Evolutionary conservation across 2,329 filamentous ascomycete genomes (phyloP).

Genomic region (Paecilomyces sp.): DNA sequence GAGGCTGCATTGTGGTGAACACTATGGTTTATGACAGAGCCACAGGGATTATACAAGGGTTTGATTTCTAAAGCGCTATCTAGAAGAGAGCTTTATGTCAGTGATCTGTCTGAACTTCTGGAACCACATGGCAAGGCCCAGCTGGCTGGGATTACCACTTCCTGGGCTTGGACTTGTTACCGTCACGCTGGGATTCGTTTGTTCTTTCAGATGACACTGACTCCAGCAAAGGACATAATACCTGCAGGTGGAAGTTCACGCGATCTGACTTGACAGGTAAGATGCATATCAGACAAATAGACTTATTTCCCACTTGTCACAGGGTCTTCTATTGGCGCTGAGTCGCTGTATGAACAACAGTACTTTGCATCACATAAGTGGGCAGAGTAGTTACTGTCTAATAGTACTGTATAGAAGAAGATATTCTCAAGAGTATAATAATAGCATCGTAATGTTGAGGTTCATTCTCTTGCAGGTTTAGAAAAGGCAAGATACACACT

Average conservation of each 20-base stretch:
- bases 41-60: neutral
- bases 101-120: neutral
- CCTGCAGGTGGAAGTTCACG: neutral
- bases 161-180: neutral
- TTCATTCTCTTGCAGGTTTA: neutral
- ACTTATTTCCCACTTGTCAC: neutral
- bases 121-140: neutral
- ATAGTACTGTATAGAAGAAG: neutral
- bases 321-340: neutral
- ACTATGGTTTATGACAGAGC: neutral
- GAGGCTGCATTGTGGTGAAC: neutral
- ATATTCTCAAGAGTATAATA: neutral
- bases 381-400: neutral
- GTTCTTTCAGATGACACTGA: neutral
- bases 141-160: neutral
- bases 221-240: neutral
- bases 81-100: neutral
- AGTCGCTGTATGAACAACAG: neutral
- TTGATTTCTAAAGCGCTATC: neutral
- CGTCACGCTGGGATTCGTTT: neutral
- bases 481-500: neutral
- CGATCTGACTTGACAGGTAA: neutral
- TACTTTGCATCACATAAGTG: neutral
- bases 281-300: neutral
- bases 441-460: too few relatives aligned